Conservation (phyloP, 2,329 filamentous ascomycete species). For the Cercospora brassicicola region DNA sequence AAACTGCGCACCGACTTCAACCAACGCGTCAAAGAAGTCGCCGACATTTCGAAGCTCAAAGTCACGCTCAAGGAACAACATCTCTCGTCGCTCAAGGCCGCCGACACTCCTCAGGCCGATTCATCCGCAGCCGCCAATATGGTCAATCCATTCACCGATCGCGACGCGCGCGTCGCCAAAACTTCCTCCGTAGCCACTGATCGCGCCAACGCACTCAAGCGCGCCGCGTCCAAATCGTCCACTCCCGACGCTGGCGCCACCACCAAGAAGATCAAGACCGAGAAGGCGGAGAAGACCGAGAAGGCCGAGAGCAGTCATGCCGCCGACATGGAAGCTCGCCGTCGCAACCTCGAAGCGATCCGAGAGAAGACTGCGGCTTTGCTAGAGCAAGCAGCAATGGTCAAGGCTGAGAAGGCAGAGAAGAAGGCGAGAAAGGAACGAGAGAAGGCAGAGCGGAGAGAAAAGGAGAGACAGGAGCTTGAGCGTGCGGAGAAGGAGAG, state of each 20-base stretch:
- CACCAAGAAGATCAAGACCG: not conserved
- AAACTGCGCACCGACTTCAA: conserved; percentile 8
- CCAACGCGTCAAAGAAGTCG: not conserved
- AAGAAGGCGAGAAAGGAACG: conserved; percentile 3
- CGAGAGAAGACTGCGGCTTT: not conserved
- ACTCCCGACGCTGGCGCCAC: not conserved
- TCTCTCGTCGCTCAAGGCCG: not conserved
- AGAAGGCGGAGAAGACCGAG: not conserved
- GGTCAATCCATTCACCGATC: not conserved
- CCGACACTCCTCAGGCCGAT: not conserved
- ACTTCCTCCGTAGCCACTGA: not conserved
- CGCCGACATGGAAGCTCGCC: not conserved
- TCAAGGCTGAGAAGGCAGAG: not conserved
- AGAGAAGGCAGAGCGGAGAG: not conserved
- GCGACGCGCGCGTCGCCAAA: not conserved
- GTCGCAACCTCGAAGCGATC: not conserved
- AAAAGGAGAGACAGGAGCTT: not conserved
- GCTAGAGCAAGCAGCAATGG: not conserved
- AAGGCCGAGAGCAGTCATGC: not conserved
- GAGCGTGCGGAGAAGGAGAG: conserved; percentile 2
- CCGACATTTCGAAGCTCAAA: not conserved
- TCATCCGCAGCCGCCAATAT: not conserved
- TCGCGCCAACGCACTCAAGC: not conserved
- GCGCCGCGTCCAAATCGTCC: not conserved
- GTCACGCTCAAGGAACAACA: not conserved